A percentile compares a stretch with the other conserved stretches of the same genome.
Conservation (phyloP, 2,329 filamentous ascomycete species). For the Aspergillus pseudonomiae region DNA sequence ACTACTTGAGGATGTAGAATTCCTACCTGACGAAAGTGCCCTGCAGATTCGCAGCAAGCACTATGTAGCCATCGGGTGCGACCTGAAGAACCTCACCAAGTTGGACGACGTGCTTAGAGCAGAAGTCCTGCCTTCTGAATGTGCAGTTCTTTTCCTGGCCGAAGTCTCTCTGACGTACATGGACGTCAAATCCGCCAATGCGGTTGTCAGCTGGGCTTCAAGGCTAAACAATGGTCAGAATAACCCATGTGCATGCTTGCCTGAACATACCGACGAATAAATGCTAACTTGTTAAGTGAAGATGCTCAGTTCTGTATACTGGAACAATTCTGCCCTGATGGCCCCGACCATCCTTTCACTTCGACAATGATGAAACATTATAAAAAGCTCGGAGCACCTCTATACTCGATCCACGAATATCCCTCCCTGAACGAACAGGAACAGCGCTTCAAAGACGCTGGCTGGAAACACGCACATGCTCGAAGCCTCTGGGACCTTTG, state of each 20-base stretch:
- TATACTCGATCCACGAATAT: slow-evolving; percentile 74
- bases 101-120: slow-evolving; percentile 63
- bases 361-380: slow-evolving; percentile 84
- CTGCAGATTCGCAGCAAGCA: slow-evolving; percentile 67
- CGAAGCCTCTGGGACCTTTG: slow-evolving; percentile 82
- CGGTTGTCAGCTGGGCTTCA: slow-evolving; percentile 77
- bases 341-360: slow-evolving; percentile 78
- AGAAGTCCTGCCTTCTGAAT: slow-evolving; percentile 61
- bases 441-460: slow-evolving; percentile 67
- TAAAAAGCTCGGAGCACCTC: slow-evolving; percentile 74
- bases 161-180: slow-evolving; percentile 94
- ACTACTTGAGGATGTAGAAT: slow-evolving; percentile 52
- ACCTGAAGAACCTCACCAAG: slow-evolving; percentile 68
- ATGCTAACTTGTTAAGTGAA: slow-evolving; percentile 17
- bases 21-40: slow-evolving; percentile 30
- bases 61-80: slow-evolving; percentile 81
- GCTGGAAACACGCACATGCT: slow-evolving; percentile 66
- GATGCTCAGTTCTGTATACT: slow-evolving; percentile 80
- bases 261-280: not conserved
- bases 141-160: slow-evolving; percentile 75
- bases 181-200: slow-evolving; percentile 72
- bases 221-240: slow-evolving; percentile 66
- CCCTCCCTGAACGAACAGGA: slow-evolving; percentile 68
- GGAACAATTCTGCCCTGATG: slow-evolving; percentile 83
- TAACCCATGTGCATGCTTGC: not conserved